These are phyloP conservation scores for Candida loeiensis DNA, from an alignment of 805 yeast genomes.

Conservation along the genomic window DNA sequence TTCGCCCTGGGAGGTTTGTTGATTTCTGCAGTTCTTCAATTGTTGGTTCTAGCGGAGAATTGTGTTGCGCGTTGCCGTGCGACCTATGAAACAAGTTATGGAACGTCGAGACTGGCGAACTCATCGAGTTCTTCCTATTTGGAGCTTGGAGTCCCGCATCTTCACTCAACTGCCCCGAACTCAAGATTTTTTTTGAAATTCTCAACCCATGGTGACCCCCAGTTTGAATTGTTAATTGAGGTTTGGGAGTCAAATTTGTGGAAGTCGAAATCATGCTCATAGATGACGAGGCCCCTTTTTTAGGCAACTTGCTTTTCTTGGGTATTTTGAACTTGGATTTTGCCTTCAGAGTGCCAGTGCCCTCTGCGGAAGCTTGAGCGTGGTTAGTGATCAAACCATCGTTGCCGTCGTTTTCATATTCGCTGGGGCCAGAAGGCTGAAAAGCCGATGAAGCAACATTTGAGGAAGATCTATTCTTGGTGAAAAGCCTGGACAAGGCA, in stretches of 20 bases:
- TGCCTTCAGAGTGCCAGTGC: no score
- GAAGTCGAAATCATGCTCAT: slow-evolving; percentile 1
- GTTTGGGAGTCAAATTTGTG: slow-evolving; percentile 9
- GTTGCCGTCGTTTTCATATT: slow-evolving; percentile 10
- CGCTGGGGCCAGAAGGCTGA: slow-evolving; percentile 9
- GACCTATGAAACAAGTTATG: slow-evolving; percentile 34
- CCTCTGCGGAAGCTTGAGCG: not conserved
- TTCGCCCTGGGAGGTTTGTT: slow-evolving; percentile 15
- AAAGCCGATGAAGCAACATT: slow-evolving; percentile 8
- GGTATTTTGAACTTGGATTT: slow-evolving; percentile 11
- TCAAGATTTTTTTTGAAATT: slow-evolving; percentile 23
- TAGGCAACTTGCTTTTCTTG: slow-evolving; percentile 9
- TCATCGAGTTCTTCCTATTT: slow-evolving; percentile 22
- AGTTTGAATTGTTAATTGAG: slow-evolving; percentile 34
- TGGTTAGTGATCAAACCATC: slow-evolving; percentile 6
- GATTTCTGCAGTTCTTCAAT: slow-evolving; percentile 15
- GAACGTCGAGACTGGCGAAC: slow-evolving; percentile 31
- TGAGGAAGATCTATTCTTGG: slow-evolving; percentile 25
- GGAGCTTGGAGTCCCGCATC: slow-evolving; percentile 2
- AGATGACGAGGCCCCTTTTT: slow-evolving; percentile 1
- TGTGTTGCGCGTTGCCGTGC: slow-evolving; percentile 14
- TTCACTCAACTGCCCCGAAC: slow-evolving; percentile 17
- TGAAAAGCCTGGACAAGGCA: slow-evolving; percentile 29
- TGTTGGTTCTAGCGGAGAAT: slow-evolving; percentile 9
- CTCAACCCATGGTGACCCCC: slow-evolving; percentile 22